Conservation (phyloP, 768 basidiomycete species). For the Megacollybia marginata region DNA sequence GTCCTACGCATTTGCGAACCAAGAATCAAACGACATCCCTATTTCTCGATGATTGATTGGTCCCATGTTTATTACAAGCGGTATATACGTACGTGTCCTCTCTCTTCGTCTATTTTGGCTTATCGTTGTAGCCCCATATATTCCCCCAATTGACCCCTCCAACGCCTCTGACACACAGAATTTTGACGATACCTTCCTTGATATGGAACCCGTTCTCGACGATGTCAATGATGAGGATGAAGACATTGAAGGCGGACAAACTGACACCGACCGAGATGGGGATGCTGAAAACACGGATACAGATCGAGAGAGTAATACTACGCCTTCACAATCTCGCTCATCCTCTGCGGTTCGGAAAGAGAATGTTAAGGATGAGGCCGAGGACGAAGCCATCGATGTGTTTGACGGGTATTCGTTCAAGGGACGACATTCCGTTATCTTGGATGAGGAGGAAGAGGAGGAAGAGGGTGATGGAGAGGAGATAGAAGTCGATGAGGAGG, state of each 20-base stretch:
- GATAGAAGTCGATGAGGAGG: conserved; percentile 21
- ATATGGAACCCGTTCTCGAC: conserved; percentile 90
- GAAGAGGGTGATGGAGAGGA: conserved; percentile 37
- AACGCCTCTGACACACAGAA: conserved; percentile 96
- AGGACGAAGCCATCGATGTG: conserved; percentile 55
- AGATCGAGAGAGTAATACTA: conserved; percentile 62
- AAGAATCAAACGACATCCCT: conserved; percentile 88
- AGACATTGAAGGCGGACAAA: conserved; percentile 50
- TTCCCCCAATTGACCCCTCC: conserved; percentile 82
- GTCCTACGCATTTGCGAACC: conserved; percentile 87
- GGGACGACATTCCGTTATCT: conserved; percentile 71
- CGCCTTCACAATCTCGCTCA: conserved; percentile 73
- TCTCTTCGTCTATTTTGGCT: not conserved
- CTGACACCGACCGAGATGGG: conserved; percentile 48
- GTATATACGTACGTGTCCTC: conserved; percentile 67
- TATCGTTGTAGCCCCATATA: conserved; percentile 67
- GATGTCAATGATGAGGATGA: conserved; percentile 59
- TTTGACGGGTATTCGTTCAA: conserved; percentile 96
- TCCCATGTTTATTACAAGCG: conserved; percentile 91
- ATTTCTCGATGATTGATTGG: conserved; percentile 97
- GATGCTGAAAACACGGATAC: conserved; percentile 69
- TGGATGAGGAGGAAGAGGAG: conserved; percentile 66
- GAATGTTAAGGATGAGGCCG: conserved; percentile 11
- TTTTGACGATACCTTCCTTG: conserved; percentile 95
- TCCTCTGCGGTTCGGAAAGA: conserved; percentile 50